Percentiles rank a stretch among this genome's conserved stretches.
Evolutionary conservation across 352 stramenopile species (phyloP).

Genomic region (Globisporangium cystogenes): DNA sequence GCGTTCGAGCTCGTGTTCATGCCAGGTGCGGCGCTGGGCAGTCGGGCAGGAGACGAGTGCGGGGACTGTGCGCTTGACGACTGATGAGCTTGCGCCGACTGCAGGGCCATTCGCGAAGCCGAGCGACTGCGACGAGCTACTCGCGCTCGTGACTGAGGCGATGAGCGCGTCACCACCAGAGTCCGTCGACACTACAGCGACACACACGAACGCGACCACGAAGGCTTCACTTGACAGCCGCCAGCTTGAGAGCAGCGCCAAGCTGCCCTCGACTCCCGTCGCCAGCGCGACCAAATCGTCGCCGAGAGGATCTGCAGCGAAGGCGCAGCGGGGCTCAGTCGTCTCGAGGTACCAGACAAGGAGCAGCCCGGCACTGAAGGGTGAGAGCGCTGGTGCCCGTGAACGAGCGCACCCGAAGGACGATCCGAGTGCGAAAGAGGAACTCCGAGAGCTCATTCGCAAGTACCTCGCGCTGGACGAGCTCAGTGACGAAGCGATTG

Average conservation of each 20-base stretch:
- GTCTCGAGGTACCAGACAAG: slow-evolving; percentile 1
- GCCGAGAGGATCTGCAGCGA: neutral
- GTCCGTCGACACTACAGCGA: neutral
- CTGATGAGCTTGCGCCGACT: neutral
- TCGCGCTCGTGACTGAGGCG: slow-evolving; percentile 20
- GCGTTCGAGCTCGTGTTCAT: slow-evolving; percentile 61
- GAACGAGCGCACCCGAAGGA: neutral
- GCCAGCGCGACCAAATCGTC: slow-evolving; percentile 2
- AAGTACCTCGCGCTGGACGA: slow-evolving; percentile 36
- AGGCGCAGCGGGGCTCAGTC: slow-evolving; percentile 2
- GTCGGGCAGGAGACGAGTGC: neutral
- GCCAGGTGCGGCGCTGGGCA: slow-evolving; percentile 23
- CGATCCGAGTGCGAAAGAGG: slow-evolving; percentile 5
- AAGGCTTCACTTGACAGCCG: neutral
- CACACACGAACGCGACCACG: neutral
- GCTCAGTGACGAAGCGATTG: slow-evolving; percentile 32
- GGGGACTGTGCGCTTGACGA: neutral
- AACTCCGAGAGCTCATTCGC: slow-evolving; percentile 28
- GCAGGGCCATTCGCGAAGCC: slow-evolving; percentile 25
- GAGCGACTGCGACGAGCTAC: slow-evolving; percentile 38
- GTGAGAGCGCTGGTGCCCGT: neutral
- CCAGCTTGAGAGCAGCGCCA: neutral
- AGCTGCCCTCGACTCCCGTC: neutral
- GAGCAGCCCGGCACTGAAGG: neutral
- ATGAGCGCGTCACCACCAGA: neutral